Base-by-base conservation (phyloP, 1,139 yeast genomes). In the Scheffersomyces segobiensis region DNA sequence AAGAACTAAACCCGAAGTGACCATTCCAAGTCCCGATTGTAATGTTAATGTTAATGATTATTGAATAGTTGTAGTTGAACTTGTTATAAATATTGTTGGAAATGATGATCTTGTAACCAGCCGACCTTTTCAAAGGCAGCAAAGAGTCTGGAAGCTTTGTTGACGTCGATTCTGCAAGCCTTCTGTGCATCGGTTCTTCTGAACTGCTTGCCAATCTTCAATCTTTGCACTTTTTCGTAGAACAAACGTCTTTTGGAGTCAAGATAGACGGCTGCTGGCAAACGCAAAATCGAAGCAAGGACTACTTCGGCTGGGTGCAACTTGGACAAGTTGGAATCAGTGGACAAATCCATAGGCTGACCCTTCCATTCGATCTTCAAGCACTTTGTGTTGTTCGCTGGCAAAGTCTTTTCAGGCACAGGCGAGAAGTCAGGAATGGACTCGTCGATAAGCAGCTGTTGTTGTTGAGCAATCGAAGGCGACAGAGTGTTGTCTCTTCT, bases 151-250 rank as follows among this genome's bases (percentile, higher is more conserved):
- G 96, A 89, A 1, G 98, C 98, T 75, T 95, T 95, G 75, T 95
- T 95, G 58, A 95, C 99, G 75, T 95, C 99, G 63, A 95, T 93
- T 65, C 97, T 86, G 73, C 98, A 93, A 10, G 98, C 97, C 80
- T 95, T 93, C 75, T 95, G 98, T 17, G 98, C 96, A 73, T 95
- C 99, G 0, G 98, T 95, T 77, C 98, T 87, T 78, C 98, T 88
- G 76, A 95, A 95, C 53, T 95, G 96, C 73, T 89, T 82, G 46
- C 91, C 91, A 58, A 81, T 81, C 69, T 85, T 87, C 69, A 89
- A 76, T 60, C 98, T 84, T 61, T 85, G 85, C 50, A 93, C 96
- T 76, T 93, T 93, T 72, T 95, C 98, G 62, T 86, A 85, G 74
- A 95, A 95, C 49, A 95, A 79, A 66, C 99, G 84, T 74, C 96